Evolutionary conservation across 2,329 filamentous ascomycete genomes (phyloP).

Genomic region (Penicillium psychrosexuale): DNA sequence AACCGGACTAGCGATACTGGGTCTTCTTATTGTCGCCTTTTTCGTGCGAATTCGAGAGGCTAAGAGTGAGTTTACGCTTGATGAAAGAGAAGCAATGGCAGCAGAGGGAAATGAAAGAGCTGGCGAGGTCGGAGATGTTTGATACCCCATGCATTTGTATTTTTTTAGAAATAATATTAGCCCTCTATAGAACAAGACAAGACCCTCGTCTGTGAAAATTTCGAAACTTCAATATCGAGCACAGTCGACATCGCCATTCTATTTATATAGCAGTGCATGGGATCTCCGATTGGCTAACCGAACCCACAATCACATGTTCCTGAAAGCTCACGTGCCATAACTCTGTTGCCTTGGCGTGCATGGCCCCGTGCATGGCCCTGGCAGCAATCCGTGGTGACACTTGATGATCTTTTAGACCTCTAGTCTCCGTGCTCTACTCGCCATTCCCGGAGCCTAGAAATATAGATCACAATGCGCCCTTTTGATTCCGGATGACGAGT

Average conservation of each 20-base stretch:
- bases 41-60: conserved; percentile 57
- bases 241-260: not conserved
- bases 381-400: not conserved
- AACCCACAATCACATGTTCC: not conserved
- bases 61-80: conserved; percentile 56
- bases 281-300: not conserved
- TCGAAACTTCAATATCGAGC: not conserved
- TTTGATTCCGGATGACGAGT: not conserved
- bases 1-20: conserved; percentile 53
- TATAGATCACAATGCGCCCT: not conserved
- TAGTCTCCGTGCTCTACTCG: not conserved
- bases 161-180: not conserved
- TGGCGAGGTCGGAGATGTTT: not conserved
- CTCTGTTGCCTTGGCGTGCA: not conserved
- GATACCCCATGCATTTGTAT: not conserved
- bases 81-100: conserved; percentile 47
- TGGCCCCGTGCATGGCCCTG: not conserved
- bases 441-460: not conserved
- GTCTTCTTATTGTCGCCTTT: conserved; percentile 51
- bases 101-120: not conserved
- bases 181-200: not conserved
- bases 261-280: not conserved
- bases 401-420: not conserved
- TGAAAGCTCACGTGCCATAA: not conserved
- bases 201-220: not conserved